These are phyloP conservation scores for Sporothrix pseudoabietina DNA, from an alignment of 2,329 filamentous ascomycete genomes.

Conservation along the genomic window DNA sequence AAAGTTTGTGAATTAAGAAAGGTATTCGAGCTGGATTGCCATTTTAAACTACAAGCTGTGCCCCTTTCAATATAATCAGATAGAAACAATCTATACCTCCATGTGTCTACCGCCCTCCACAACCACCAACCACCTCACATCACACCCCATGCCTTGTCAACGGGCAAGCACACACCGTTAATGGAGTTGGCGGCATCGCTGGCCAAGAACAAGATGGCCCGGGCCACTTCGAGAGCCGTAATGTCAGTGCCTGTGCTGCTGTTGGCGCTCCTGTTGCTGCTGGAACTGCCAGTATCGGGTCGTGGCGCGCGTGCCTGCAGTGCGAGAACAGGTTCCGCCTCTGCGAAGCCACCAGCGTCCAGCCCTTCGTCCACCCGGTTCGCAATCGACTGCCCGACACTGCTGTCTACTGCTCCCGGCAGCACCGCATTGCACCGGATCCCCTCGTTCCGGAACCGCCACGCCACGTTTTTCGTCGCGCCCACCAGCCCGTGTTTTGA, in stretches of 20 bases:
- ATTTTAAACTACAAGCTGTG: too few relatives aligned
- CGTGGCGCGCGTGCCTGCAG: constrained; percentile 37
- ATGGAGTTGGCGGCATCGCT: constrained; percentile 44
- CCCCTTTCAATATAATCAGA: too few relatives aligned
- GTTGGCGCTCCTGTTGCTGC: constrained; percentile 30
- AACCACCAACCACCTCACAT: constrained; percentile 35
- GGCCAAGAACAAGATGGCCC: constrained; percentile 44
- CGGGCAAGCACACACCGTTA: constrained; percentile 43
- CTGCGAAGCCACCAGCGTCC: constrained; percentile 38
- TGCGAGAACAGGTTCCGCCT: constrained; percentile 40
- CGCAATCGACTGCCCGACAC: constrained; percentile 39
- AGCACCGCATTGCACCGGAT: constrained; percentile 52
- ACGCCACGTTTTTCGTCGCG: constrained; percentile 52
- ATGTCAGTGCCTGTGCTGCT: constrained; percentile 33
- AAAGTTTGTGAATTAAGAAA: too few relatives aligned
- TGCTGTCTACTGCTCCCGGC: constrained; percentile 42
- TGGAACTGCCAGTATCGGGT: not conserved
- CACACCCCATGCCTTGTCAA: constrained; percentile 44
- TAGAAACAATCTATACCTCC: too few relatives aligned
- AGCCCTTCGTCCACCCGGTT: constrained; percentile 31
- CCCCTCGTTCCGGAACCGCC: constrained; percentile 48
- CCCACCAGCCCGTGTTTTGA: constrained; percentile 48
- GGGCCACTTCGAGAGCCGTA: constrained; percentile 42
- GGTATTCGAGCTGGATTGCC: too few relatives aligned
- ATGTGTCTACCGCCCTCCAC: too few relatives aligned